phyloP scores from a whole-genome alignment of 306 rosid species.

The apple (Malus domestica) region DNA sequence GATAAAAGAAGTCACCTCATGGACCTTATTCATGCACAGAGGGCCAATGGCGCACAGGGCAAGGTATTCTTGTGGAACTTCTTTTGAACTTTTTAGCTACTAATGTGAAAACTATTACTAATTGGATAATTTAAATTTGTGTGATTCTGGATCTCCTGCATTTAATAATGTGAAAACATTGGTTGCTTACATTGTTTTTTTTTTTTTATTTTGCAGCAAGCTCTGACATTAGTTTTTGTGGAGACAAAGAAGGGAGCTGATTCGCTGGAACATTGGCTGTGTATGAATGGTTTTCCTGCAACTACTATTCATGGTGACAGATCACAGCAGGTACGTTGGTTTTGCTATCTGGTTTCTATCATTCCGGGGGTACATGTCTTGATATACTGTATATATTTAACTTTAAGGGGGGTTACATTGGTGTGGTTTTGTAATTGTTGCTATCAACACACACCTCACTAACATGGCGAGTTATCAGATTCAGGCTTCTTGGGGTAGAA shows the following conservation, averaged over 20 bases:
- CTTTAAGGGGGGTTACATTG: neutral
- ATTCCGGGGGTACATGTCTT: neutral
- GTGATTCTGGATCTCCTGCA: neutral
- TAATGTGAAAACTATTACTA: neutral
- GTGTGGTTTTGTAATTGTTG: neutral
- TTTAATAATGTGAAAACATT: too few species aligned
- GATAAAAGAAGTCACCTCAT: conserved; percentile 95
- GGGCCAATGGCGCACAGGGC: conserved; percentile 61
- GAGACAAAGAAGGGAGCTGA: conserved; percentile 99
- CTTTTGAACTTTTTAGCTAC: neutral
- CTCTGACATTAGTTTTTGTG: conserved; percentile 90
- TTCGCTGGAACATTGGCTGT: conserved; percentile 82
- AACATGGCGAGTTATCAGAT: neutral
- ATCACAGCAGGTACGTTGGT: conserved; percentile 64
- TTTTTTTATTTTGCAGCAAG: conserved; percentile 44
- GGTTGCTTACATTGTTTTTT: neutral
- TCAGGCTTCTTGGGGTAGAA: neutral
- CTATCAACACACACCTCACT: neutral
- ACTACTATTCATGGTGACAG: conserved; percentile 95
- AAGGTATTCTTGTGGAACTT: conserved; percentile 46
- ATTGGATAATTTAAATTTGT: neutral
- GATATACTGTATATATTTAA: neutral
- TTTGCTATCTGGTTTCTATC: neutral
- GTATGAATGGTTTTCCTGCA: conserved; percentile 84
- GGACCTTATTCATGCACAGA: conserved; percentile 96